Evolutionary conservation across 805 yeast genomes (phyloP), one percentile per base, ranked within the genome.

Genomic region (Ogataea zsoltii): DNA sequence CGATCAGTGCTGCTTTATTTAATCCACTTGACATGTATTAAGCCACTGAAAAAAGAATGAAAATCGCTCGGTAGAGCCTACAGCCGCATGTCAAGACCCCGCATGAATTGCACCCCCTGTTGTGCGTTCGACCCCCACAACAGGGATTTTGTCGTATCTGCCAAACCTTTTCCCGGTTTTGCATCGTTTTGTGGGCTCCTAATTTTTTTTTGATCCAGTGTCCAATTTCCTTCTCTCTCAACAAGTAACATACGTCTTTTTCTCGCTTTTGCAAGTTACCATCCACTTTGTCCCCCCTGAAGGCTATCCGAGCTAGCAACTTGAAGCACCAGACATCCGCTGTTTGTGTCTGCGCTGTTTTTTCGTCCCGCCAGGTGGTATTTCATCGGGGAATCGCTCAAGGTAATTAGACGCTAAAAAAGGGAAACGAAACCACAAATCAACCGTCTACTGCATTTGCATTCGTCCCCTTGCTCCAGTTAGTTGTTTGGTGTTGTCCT

Each of bases 401-500:
- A 32, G 29, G 18, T 12, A 14, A 32, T 40, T 40, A 40, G 43
- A 40, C 43, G 43, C 43, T 40, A 14, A 32, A 40, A 31, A 25
- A 33, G 43, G 35, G 31, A 40, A 39, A 39, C 28, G 25, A 21
- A 21, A 6, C 25, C 9, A 6, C 7, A 5, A 21, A 21, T 6
- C 25, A 21, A 9, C 9, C 25, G 25, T 21, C 9, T 9, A 6
- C 25, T 21, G 25, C 25, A 21, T 21, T 21, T 21, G 9, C 25
- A 21, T 21, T 21, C 25, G 9, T 21, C 25, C 21, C 6, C 13
- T 9, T 18, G 23, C 23, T 18, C 35, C 17, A 33, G 14, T 4
- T n/a, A n/a, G n/a, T n/a, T n/a, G n/a, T n/a, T n/a, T n/a, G n/a
- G n/a, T n/a, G n/a, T n/a, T n/a, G n/a, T n/a, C n/a, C n/a, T n/a